Conservation (phyloP, 768 basidiomycete species). For the Tremella yokohamensis region DNA sequence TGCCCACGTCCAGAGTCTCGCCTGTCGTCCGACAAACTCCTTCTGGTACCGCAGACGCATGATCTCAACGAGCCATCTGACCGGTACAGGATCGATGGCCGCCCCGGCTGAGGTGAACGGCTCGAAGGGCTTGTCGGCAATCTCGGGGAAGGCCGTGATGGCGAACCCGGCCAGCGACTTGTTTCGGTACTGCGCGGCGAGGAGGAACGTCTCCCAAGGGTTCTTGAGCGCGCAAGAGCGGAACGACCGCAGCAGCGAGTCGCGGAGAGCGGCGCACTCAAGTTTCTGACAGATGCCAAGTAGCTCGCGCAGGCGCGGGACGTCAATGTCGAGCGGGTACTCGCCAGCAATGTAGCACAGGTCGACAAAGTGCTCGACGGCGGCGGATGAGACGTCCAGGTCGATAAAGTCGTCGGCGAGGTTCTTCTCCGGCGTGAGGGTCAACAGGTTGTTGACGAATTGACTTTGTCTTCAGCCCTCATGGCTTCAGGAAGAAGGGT, state of each 20-base stretch:
- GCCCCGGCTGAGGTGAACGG: too few relatives aligned
- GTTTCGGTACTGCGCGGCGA: not conserved
- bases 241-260: not conserved
- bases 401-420: conserved; percentile 1
- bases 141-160: conserved; percentile 1
- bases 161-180: not conserved
- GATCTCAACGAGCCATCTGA: too few relatives aligned
- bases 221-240: not conserved
- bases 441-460: not conserved
- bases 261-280: not conserved
- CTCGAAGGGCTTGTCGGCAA: not conserved
- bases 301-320: not conserved
- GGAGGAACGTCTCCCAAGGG: conserved; percentile 2
- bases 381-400: not conserved
- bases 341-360: conserved; percentile 4
- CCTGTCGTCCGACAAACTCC: too few relatives aligned
- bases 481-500: not conserved
- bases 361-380: conserved; percentile 2
- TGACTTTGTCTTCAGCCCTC: not conserved
- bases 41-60: too few relatives aligned
- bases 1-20: too few relatives aligned
- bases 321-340: not conserved
- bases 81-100: too few relatives aligned
- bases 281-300: conserved; percentile 1
- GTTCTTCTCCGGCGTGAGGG: not conserved